Percentiles rank a stretch among this genome's conserved stretches.
Evolutionary conservation across 495 filamentous ascomycete genomes (phyloP).

Genomic region (Annulohypoxylon stygium): DNA sequence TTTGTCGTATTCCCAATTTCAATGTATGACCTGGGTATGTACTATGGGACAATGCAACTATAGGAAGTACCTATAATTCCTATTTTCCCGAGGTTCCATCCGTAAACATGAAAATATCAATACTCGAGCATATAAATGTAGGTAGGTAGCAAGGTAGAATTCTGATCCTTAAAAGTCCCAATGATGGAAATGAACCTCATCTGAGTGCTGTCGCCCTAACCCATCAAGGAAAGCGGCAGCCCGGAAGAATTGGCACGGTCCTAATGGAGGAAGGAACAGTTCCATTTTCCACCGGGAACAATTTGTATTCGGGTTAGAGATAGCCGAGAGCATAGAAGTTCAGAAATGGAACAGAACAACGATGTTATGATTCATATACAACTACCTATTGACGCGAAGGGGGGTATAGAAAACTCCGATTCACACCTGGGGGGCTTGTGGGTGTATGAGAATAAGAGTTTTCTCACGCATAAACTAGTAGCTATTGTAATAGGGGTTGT

Average conservation of each 20-base stretch:
- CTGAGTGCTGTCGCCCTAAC: conserved; percentile 19
- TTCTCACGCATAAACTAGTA: no score
- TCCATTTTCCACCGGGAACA: conserved; percentile 22
- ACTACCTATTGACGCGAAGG: no score
- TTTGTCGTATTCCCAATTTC: no score
- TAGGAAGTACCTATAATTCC: no score
- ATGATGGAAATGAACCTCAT: conserved; percentile 3
- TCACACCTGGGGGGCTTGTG: no score
- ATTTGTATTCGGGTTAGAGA: conserved; percentile 26
- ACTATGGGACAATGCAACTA: no score
- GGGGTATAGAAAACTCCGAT: no score
- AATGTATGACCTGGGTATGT: no score
- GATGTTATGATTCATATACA: no score
- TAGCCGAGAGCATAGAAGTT: conserved; percentile 6
- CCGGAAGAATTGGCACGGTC: conserved; percentile 29
- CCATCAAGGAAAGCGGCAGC: conserved; percentile 27
- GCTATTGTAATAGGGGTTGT: no score
- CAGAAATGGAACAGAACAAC: neutral
- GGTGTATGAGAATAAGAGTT: no score
- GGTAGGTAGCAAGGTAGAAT: neutral
- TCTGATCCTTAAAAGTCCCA: neutral
- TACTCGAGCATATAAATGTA: conserved; percentile 2
- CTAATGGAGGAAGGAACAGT: conserved; percentile 28
- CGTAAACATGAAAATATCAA: conserved; percentile 8
- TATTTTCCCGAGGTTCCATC: neutral